Evolutionary conservation across 163 green algal genomes (phyloP).

Genomic region (Picocystis sp.): DNA sequence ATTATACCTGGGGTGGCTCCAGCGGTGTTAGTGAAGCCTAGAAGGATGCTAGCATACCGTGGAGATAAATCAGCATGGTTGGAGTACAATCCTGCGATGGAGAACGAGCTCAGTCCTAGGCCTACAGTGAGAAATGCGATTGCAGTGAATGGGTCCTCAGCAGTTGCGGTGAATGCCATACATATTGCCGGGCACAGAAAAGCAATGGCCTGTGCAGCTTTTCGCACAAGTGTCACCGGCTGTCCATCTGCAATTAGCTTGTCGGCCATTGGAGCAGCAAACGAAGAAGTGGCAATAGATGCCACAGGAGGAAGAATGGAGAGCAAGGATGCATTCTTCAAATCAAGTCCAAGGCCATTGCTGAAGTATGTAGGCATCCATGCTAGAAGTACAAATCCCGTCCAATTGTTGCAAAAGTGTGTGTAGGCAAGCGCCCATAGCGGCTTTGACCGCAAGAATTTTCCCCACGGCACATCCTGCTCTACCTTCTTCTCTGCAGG

Average conservation of each 20-base stretch:
- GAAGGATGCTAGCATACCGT: conserved; percentile 58
- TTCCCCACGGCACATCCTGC: conserved; percentile 48
- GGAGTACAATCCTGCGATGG: conserved; percentile 69
- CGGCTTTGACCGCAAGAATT: conserved; percentile 49
- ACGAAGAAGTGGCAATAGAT: conserved; percentile 43
- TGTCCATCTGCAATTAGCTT: conserved; percentile 45
- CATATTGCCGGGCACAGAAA: conserved; percentile 58
- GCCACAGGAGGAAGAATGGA: conserved; percentile 73
- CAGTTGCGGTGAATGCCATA: conserved; percentile 42
- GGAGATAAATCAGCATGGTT: conserved; percentile 72
- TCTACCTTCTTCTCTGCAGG: no score
- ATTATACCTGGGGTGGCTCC: conserved; percentile 64
- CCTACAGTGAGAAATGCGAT: conserved; percentile 41
- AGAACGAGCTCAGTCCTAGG: conserved; percentile 58
- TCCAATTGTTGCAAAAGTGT: conserved; percentile 96
- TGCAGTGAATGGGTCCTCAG: conserved; percentile 23
- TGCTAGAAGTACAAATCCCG: conserved; percentile 73
- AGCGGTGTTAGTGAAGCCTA: conserved; percentile 70
- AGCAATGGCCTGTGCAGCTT: conserved; percentile 48
- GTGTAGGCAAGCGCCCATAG: conserved; percentile 63
- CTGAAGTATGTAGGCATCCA: conserved; percentile 96
- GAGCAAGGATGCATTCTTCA: conserved; percentile 55
- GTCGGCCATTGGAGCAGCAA: conserved; percentile 66
- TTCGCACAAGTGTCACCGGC: conserved; percentile 45
- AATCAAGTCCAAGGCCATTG: conserved; percentile 53